Base-by-base conservation (phyloP, 129 eudicot genomes). In the Flaveria trinervia region DNA sequence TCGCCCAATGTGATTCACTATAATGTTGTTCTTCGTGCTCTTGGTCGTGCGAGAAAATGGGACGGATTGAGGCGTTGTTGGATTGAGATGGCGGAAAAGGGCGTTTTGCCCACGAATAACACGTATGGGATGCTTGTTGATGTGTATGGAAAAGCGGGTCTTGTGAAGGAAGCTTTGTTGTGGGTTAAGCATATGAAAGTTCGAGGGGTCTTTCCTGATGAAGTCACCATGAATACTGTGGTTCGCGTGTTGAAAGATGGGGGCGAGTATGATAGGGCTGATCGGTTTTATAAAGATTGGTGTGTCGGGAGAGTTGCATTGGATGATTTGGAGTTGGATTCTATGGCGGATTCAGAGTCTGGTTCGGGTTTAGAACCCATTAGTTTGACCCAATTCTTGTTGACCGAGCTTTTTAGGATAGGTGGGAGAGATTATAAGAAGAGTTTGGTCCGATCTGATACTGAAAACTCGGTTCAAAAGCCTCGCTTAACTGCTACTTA, bases 111-210 rank as follows among this genome's bases (percentile, higher is more conserved):
- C 0, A 90, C 96, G 15, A 88, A 90, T 81, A 86, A 88, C 70
- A 88, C 96, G 6, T 88, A 90, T 36, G 79, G 84, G 4, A 90
- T 90, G 90, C 98, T 93, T 67, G 87, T 93, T 62, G 95, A 88
- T 80, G 96, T 88, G 82, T 93, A 88, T 82, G 98, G 98, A 17
- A 90, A 89, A 77, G 95, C 97, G 0, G 98, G 98, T 43, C 82
- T 93, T 44, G 92, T 86, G 8, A 87, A 84, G 75, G 98, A 90
- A 71, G 83, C 97, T 1, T 86, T 93, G 81, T 79, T 90, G 71
- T 93, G 98, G 98, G 86, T 93, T 77, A 93, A 88, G 76, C 94
- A 90, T 68, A 90, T 93, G 98, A 93, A 83, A 50, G 44, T 80
- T 70, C 79, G 97, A 67, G 97, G 97, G 16, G 52, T 90, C 36